Conservation (phyloP, 2,329 filamentous ascomycete species). For the Penicillium sp. region DNA sequence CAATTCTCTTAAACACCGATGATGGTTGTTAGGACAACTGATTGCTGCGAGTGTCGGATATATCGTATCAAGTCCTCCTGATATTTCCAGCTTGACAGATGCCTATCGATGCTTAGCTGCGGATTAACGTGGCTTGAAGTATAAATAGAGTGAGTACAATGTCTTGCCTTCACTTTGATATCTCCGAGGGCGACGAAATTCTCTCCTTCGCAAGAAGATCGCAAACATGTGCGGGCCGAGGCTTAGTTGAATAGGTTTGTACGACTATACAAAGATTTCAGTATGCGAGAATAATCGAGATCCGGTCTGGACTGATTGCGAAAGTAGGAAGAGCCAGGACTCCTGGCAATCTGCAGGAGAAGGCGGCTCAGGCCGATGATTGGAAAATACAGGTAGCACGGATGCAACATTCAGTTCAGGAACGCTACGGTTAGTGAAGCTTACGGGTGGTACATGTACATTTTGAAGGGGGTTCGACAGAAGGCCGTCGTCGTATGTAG, state of each 20-base stretch:
- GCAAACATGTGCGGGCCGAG: background rate
- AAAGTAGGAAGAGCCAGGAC: background rate
- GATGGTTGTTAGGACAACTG: background rate
- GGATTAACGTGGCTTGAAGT: background rate
- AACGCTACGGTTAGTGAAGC: background rate
- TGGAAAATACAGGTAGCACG: constrained; percentile 11
- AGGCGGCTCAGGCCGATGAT: background rate
- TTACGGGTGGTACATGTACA: constrained; percentile 15
- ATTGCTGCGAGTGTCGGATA: background rate
- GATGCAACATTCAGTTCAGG: background rate
- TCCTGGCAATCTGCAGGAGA: background rate
- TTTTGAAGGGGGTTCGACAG: background rate
- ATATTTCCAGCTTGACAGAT: background rate
- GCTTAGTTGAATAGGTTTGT: background rate
- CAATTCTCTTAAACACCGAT: background rate
- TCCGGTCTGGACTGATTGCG: background rate
- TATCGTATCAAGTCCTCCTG: background rate
- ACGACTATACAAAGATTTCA: background rate
- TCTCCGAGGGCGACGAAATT: background rate
- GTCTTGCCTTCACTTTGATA: too few species aligned
- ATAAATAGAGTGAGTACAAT: background rate
- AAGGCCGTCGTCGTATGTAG: constrained; percentile 6
- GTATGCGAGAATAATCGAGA: background rate
- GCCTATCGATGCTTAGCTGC: background rate
- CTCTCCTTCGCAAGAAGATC: too few species aligned